Base-by-base conservation (phyloP, 441 rosid species). In the Adansonia grandidieri region DNA sequence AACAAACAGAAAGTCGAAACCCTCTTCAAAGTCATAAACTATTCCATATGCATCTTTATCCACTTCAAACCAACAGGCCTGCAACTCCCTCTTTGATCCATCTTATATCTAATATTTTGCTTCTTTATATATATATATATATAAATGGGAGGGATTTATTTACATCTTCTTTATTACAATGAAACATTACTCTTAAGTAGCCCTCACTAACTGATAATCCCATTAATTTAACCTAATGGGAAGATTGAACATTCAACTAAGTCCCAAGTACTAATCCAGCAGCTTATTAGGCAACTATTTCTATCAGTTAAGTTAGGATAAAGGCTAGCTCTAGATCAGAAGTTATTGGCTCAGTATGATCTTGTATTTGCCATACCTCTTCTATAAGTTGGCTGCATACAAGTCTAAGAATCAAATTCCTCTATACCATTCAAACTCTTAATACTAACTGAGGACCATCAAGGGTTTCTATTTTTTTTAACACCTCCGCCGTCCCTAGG, bases 1-100 rank as follows among this genome's bases (percentile, higher is more conserved):
- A 84, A 51, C 77, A 47, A 61, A 32, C 40, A 32, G 40, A 32
- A 32, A 32, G 40, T 32, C 40, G 45, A 71, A 64, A 64, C 20
- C 68, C 20, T 48, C 75, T 44, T 80, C 81, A 83, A 78, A 48
- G 53, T 73, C 66, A 7, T 48, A 50, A 65, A 22, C 44, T 24
- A 48, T 66, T 71, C 71, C 82, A 75, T 83, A 77, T 85, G 88
- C 87, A 86, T 86, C 88, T 85, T 87, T 91, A 89, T 88, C 94
- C 86, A 84, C 78, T 78, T 79, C 80, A 77, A 82, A 77, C 74
- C 62, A 56, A 57, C 64, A 80, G 78, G 71, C 72, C 57, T 80
- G 13, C 76, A 71, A 17, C 61, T 57, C 24, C 2, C 56, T 56
- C 73, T 77, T 60, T 70, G 50, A 61, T 79, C 72, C 76, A 51